phyloP scores from a whole-genome alignment of 768 basidiomycete genomes.

The Serendipita vermifera region DNA sequence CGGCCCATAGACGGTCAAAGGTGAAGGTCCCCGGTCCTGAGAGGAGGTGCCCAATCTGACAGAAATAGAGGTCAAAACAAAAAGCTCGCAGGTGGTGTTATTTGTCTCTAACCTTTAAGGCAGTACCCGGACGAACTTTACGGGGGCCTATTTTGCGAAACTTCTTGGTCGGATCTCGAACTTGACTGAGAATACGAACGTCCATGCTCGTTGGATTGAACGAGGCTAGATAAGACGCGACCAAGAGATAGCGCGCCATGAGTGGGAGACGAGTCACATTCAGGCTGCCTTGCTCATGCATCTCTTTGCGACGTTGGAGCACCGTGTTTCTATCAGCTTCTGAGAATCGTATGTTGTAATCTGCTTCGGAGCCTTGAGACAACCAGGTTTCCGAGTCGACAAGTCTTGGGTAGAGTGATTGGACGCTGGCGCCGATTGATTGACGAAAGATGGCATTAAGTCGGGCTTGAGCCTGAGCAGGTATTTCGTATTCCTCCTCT shows the following conservation, averaged over 20 bases:
- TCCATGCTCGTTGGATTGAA: constrained; percentile 75
- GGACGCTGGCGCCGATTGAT: constrained; percentile 2
- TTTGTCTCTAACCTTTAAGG: constrained; percentile 33
- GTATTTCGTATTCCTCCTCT: constrained; percentile 20
- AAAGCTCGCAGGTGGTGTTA: constrained; percentile 16
- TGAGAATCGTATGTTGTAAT: neutral
- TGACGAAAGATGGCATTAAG: neutral
- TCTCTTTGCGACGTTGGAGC: neutral
- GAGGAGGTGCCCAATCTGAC: constrained; percentile 59
- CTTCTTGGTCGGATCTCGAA: constrained; percentile 50
- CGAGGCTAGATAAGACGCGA: constrained; percentile 70
- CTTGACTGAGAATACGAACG: constrained; percentile 62
- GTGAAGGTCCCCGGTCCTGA: constrained; percentile 68
- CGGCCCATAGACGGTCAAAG: constrained; percentile 65
- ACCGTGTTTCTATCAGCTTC: constrained; percentile 21
- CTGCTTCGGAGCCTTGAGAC: neutral
- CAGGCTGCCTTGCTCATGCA: neutral
- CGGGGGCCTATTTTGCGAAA: constrained; percentile 31
- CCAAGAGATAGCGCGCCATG: constrained; percentile 60
- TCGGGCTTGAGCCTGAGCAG: constrained; percentile 13
- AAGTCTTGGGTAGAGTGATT: neutral
- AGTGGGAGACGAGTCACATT: constrained; percentile 27
- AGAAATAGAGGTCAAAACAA: neutral
- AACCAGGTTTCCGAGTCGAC: neutral
- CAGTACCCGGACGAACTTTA: constrained; percentile 27